Evolutionary conservation across 495 filamentous ascomycete genomes (phyloP).

Genomic region (Letharia columbiana): DNA sequence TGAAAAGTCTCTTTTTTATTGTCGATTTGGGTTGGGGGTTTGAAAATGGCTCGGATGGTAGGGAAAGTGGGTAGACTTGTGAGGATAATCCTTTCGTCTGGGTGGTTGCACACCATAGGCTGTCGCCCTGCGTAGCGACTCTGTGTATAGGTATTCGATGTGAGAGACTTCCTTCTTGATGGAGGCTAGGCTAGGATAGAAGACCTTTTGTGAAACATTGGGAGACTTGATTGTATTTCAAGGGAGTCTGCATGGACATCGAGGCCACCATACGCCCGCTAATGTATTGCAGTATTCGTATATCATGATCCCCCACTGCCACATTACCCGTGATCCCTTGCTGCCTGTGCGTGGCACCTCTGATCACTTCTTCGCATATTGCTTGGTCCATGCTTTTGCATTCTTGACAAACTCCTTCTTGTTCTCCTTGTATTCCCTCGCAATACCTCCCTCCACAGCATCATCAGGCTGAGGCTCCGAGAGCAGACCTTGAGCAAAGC

Average conservation of each 20-base stretch:
- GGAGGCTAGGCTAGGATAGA: neutral
- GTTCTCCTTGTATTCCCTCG: slow-evolving; percentile 73
- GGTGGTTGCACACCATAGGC: neutral
- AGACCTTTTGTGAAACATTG: neutral
- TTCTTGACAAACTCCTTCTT: slow-evolving; percentile 70
- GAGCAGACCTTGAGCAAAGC: slow-evolving; percentile 69
- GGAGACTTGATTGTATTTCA: neutral
- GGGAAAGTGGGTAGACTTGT: no score
- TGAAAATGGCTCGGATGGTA: no score
- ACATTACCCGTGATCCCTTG: neutral
- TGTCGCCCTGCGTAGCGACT: neutral
- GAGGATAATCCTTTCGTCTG: no score
- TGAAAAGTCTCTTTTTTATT: no score
- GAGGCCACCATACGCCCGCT: slow-evolving; percentile 2
- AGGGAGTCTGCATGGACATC: neutral
- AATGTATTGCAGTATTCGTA: slow-evolving; percentile 3
- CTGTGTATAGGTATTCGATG: neutral
- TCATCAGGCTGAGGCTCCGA: slow-evolving; percentile 89
- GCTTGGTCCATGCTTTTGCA: slow-evolving; percentile 70
- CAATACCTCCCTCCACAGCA: slow-evolving; percentile 80
- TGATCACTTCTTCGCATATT: slow-evolving; percentile 52
- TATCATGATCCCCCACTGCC: neutral
- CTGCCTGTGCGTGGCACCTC: neutral
- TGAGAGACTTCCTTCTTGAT: neutral
- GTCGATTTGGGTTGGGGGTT: no score